phyloP scores from a whole-genome alignment of 257 asterid species.

The Leonotis leonurus region DNA sequence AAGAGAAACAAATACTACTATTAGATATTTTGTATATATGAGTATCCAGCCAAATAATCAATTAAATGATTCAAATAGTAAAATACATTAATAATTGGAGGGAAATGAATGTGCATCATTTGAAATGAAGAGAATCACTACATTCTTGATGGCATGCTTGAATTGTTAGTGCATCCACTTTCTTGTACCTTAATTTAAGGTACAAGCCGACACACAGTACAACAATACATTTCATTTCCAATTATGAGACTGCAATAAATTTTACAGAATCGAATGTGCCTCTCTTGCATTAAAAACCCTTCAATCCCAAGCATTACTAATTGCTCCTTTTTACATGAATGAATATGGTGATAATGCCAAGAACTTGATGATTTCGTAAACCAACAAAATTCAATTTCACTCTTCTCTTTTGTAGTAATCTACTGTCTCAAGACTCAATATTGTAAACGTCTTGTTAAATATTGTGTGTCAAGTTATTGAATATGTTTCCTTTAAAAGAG shows the following conservation, averaged over 20 bases:
- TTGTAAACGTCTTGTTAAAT: background rate
- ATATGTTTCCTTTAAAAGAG: too few species aligned
- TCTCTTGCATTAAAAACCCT: slow-evolving; percentile 17
- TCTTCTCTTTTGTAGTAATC: background rate
- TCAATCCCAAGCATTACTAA: slow-evolving; percentile 30
- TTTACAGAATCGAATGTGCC: background rate
- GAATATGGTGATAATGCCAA: background rate
- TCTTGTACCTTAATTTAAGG: slow-evolving; percentile 4
- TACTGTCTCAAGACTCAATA: too few species aligned
- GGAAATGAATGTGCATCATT: slow-evolving; percentile 7
- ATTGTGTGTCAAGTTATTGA: too few species aligned
- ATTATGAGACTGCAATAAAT: background rate
- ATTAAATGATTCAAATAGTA: background rate
- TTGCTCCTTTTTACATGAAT: slow-evolving; percentile 5
- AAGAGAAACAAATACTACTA: too few species aligned
- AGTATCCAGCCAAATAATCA: background rate
- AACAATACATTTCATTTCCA: background rate
- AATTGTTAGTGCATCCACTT: slow-evolving; percentile 6
- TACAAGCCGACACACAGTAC: slow-evolving; percentile 15
- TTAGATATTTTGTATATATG: too few species aligned
- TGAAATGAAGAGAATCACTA: background rate
- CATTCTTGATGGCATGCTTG: slow-evolving; percentile 8
- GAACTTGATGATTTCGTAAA: slow-evolving; percentile 2
- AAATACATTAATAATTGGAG: background rate
- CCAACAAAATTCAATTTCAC: background rate